Base-by-base conservation (phyloP, 2,329 filamentous ascomycete species). In the Microcyclosporella mali region DNA sequence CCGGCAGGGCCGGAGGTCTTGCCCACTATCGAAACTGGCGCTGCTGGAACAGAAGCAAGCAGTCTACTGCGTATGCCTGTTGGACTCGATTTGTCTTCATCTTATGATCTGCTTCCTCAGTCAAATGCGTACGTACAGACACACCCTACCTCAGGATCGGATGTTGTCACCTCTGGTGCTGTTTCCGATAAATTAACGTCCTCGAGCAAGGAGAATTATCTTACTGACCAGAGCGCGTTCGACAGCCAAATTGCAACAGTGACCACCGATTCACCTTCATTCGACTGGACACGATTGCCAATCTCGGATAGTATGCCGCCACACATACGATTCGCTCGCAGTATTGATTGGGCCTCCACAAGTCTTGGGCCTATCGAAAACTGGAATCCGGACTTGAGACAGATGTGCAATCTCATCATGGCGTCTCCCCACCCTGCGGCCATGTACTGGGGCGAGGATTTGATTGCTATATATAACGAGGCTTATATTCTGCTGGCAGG, bases 391-490 rank as follows among this genome's bases (percentile, higher is more conserved):
- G 84, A 88, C 54, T 66, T 92, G 37, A 76, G 87, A 41, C 78
- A 80, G 49, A 86, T 89, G 81, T 82, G 84, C 37, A 90, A 89
- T 61, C 66, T 90, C 33, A 79, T 94, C 53, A 88, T 92, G 84
- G 82, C 78, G 11, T 84, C 78, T 45, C 84, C 84, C 9, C 80
- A 88, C 57, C 65, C 65, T 2, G 65, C 59, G 14, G 60, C 59
- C 2, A 61, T 62, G 56, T 51, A 52, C 29, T 49, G 46, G 46
- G 46, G 45, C 15, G 47, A 48, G 10, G 80, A 88, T 10, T 70
- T 78, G 30, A 76, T 81, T 14, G 75, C 77, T 7, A 82, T 86
- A 28, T 86, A 86, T 62, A 86, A 86, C 54, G 82, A 85, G 59
- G 79, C 81, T 1, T 85, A 85, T 56, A 74, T 84, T 30, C 66